Conservation (phyloP, 2,329 filamentous ascomycete genomes). For the Exophiala lecanii-corni region DNA sequence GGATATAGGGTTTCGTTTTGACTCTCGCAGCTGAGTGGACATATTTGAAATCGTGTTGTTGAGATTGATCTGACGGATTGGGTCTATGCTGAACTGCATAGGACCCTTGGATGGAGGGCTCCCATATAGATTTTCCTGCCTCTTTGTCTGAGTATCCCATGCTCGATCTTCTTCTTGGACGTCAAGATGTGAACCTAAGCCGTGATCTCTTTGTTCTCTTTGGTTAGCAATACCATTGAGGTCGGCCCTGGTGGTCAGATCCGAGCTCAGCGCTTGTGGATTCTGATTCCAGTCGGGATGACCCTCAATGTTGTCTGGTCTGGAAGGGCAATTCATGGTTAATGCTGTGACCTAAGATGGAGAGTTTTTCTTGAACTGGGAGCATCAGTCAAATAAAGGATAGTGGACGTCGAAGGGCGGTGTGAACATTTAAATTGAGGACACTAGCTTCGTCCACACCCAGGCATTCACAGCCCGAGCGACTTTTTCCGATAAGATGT, state of each 20-base stretch:
- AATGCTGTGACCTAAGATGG: not conserved
- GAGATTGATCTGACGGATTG: not conserved
- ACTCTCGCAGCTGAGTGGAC: slow-evolving; percentile 2
- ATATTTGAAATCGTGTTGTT: not conserved
- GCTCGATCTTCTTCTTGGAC: slow-evolving; percentile 13
- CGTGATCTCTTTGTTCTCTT: slow-evolving; percentile 44
- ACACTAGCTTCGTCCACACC: too few relatives aligned
- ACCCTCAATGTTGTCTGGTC: slow-evolving; percentile 52
- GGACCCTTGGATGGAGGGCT: slow-evolving; percentile 1
- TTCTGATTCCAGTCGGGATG: slow-evolving; percentile 59
- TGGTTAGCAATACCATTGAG: slow-evolving; percentile 58
- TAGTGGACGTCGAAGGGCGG: slow-evolving; percentile 1
- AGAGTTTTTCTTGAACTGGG: slow-evolving; percentile 2
- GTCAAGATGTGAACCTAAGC: slow-evolving; percentile 23
- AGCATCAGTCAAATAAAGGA: not conserved
- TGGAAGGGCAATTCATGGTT: slow-evolving; percentile 62
- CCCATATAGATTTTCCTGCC: not conserved
- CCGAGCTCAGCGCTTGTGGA: slow-evolving; percentile 53
- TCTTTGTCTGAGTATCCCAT: slow-evolving; percentile 7
- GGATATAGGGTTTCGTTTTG: slow-evolving; percentile 2
- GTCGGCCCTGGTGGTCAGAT: slow-evolving; percentile 59
- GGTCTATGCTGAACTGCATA: slow-evolving; percentile 10
- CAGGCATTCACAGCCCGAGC: too few relatives aligned
- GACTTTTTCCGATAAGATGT: too few relatives aligned
- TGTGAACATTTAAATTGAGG: too few relatives aligned